phyloP scores from a whole-genome alignment of 768 basidiomycete genomes.

The Tylopilus plumbeoviolaceoides region DNA sequence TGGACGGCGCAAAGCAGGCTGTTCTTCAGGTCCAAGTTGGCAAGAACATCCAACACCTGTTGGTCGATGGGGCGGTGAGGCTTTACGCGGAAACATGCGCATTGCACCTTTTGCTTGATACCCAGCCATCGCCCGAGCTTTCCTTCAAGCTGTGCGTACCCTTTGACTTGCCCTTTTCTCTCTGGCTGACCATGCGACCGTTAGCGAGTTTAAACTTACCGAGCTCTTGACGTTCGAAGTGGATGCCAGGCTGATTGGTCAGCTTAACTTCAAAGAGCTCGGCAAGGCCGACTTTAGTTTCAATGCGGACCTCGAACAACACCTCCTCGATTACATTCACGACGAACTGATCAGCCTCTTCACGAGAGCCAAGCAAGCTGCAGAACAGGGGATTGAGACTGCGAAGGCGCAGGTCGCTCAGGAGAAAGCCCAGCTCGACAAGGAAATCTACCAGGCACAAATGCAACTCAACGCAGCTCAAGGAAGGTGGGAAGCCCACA shows the following conservation, averaged over 20 bases:
- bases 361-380: background rate
- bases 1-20: background rate
- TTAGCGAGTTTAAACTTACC: constrained; percentile 5
- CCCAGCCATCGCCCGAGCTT: constrained; percentile 1
- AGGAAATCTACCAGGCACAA: background rate
- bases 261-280: constrained; percentile 3
- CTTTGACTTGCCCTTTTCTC: background rate
- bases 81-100: background rate
- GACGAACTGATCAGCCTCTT: constrained; percentile 1
- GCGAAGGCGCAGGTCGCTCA: background rate
- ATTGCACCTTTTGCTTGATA: constrained; percentile 1
- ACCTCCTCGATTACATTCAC: constrained; percentile 5
- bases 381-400: constrained; percentile 1
- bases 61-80: constrained; percentile 4
- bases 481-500: background rate
- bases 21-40: constrained; percentile 1
- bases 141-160: constrained; percentile 6
- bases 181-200: background rate
- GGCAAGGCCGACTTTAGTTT: constrained; percentile 2
- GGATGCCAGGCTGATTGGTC: constrained; percentile 8
- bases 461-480: background rate
- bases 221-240: constrained; percentile 1
- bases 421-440: background rate
- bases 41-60: constrained; percentile 2
- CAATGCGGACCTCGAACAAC: constrained; percentile 5